These are phyloP conservation scores for Cucurbitaria berberidis DNA, from an alignment of 2,329 filamentous ascomycete species.

Conservation along the genomic window DNA sequence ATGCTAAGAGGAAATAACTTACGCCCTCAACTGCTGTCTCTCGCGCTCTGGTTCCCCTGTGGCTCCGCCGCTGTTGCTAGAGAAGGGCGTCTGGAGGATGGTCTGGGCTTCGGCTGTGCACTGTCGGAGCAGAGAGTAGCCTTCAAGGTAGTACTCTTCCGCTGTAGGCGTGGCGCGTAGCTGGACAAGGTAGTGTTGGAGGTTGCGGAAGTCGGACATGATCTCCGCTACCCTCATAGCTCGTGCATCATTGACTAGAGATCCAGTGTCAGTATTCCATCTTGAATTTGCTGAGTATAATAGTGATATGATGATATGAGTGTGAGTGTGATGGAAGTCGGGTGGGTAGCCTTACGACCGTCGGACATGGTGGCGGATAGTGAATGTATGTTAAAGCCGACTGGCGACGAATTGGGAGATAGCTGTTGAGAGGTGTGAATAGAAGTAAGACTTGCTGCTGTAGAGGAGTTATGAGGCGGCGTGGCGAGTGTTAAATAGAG, in stretches of 20 bases:
- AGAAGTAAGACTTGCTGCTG: constrained; percentile 26
- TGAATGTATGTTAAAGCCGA: constrained; percentile 12
- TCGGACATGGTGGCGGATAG: constrained; percentile 57
- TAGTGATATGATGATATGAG: not conserved
- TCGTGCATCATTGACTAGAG: constrained; percentile 66
- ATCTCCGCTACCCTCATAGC: constrained; percentile 68
- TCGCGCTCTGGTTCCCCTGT: constrained; percentile 59
- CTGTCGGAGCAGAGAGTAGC: constrained; percentile 63
- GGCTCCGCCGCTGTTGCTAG: constrained; percentile 50
- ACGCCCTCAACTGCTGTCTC: constrained; percentile 64
- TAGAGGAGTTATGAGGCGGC: constrained; percentile 32
- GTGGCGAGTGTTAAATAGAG: constrained; percentile 47
- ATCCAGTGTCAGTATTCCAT: constrained; percentile 13
- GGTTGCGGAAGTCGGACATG: constrained; percentile 68
- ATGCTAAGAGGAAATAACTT: constrained; percentile 26
- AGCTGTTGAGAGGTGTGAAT: constrained; percentile 11
- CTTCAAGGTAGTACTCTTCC: constrained; percentile 65
- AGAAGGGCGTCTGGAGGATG: constrained; percentile 61
- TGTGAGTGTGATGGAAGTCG: constrained; percentile 4
- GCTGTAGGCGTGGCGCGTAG: constrained; percentile 58
- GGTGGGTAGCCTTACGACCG: constrained; percentile 57
- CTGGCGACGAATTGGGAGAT: constrained; percentile 19
- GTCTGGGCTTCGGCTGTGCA: constrained; percentile 62
- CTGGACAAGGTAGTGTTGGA: constrained; percentile 64
- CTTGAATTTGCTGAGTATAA: not conserved